Base-by-base conservation (phyloP, 176 grass and related monocot genomes). In the Oryza rufipogon region DNA sequence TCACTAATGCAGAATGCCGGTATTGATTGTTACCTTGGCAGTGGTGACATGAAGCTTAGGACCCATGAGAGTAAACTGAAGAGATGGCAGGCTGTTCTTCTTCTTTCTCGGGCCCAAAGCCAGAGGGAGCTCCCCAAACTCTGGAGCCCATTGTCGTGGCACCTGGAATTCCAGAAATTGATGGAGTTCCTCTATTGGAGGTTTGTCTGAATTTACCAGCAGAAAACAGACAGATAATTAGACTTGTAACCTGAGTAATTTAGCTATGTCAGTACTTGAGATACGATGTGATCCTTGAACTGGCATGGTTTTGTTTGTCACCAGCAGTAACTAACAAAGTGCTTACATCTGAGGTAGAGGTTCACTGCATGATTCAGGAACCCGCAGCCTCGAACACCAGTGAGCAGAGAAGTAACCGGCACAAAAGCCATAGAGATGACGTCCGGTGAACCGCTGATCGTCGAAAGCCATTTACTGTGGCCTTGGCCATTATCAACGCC, bases 81-180 rank as follows among this genome's bases (percentile, higher is more conserved):
- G 92, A 25, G 86, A 81, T 66, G 88, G 92, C 78, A 94, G 80
- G 88, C 64, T 92, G 63, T 76, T 66, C 81, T 84, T 94, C 58
- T 80, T 94, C 80, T 82, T 75, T 11, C 81, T 84, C 36, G 89
- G 95, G 63, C 88, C 90, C 36, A 97, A 86, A 49, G 92, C 81
- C 41, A 94, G 68, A 7, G 92, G 90, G 20, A 97, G 92, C 72
- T 94, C 92, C 12, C 90, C 86, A 33, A 92, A 97, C 84, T 93
- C 90, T 32, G 95, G 95, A 54, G 95, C 95, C 95, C 95, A 97
- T 4, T 86, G 90, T 28, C 95, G 92, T 17, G 92, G 95, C 69
- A 97, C 77, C 73, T 97, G 95, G 70, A 97, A 97, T 74, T 92
- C 95, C 11, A 97, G 70, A 22, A 97, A 97, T 60, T 91, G 90